Conservation (phyloP, 1,139 yeast species). For the Yamadazyma siamensis region DNA sequence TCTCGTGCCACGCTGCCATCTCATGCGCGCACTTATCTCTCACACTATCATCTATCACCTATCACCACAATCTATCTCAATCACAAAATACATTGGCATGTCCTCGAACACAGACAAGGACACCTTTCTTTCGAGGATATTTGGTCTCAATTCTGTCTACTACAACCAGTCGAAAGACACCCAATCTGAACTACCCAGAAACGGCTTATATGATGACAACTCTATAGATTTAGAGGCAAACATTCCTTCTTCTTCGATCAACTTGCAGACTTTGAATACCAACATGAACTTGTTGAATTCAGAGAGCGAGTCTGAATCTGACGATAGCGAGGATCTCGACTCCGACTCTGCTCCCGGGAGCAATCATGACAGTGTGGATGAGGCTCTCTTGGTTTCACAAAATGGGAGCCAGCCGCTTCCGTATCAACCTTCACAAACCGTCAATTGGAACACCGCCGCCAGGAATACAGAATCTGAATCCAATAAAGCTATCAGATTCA, state of each 20-base stretch:
- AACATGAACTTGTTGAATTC: constrained; percentile 9
- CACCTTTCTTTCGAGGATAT: constrained; percentile 55
- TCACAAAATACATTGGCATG: too few relatives aligned
- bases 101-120: constrained; percentile 25
- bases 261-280: too few relatives aligned
- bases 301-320: constrained; percentile 9
- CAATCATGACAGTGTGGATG: constrained; percentile 3
- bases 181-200: constrained; percentile 24
- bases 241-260: constrained; percentile 6
- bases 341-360: constrained; percentile 4
- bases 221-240: constrained; percentile 14
- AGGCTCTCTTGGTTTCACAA: constrained; percentile 6
- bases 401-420: too few relatives aligned
- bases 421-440: too few relatives aligned
- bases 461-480: too few relatives aligned
- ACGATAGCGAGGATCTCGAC: constrained; percentile 2
- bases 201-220: constrained; percentile 36
- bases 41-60: background rate
- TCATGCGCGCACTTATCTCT: background rate
- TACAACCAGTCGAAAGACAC: constrained; percentile 33
- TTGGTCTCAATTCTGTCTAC: constrained; percentile 51
- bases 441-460: too few relatives aligned
- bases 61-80: background rate
- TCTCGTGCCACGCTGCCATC: background rate
- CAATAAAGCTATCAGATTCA: constrained; percentile 10